Conservation (phyloP, 2,329 filamentous ascomycete genomes). For the Clarireedia hainanense region DNA sequence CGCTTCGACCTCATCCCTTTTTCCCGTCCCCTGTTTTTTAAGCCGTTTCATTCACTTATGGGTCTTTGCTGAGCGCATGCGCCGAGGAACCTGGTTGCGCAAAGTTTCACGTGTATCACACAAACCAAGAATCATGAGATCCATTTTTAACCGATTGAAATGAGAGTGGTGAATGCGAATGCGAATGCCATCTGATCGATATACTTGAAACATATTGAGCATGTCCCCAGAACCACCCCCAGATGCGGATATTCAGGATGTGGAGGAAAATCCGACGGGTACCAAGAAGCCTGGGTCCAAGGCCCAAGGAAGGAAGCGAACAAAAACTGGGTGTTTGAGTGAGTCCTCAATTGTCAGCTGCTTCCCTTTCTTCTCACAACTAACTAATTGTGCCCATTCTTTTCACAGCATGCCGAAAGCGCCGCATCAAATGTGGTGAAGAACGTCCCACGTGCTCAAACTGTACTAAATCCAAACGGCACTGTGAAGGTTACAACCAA, state of each 20-base stretch:
- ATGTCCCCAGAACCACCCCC: neutral
- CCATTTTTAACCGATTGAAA: no score
- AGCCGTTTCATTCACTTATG: neutral
- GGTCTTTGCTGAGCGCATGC: neutral
- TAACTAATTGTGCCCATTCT: neutral
- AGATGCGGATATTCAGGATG: neutral
- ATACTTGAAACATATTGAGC: neutral
- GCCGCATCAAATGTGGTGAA: constrained; percentile 96
- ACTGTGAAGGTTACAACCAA: constrained; percentile 78
- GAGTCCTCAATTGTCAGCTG: constrained; percentile 32
- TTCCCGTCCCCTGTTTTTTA: neutral
- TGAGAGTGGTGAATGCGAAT: neutral
- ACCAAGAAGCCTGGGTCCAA: constrained; percentile 23
- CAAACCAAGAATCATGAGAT: constrained; percentile 1
- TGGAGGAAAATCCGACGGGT: neutral
- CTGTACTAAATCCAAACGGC: constrained; percentile 77
- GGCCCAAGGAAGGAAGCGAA: constrained; percentile 41
- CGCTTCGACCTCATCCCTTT: no score
- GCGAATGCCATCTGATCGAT: neutral
- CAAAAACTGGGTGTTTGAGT: constrained; percentile 91
- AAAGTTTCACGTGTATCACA: constrained; percentile 4
- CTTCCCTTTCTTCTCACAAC: neutral
- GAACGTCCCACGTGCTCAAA: constrained; percentile 74
- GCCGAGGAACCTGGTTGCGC: neutral
- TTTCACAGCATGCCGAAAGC: constrained; percentile 71